Percentiles rank a stretch among this genome's conserved stretches.
Conservation (phyloP, 331 rosid species). For the Dryas integrifolia region DNA sequence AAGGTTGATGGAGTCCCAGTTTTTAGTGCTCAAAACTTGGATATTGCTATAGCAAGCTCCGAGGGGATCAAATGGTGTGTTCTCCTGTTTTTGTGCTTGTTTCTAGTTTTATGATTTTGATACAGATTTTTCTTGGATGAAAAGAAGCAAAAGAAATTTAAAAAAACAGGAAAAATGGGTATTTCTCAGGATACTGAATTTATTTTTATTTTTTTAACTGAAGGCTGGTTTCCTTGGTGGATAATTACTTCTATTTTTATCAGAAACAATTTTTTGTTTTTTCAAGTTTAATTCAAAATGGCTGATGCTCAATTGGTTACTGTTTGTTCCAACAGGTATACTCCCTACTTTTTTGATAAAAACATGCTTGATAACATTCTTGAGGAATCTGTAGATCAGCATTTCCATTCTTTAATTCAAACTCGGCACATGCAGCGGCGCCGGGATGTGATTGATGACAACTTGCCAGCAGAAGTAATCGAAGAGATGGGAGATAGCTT, state of each 20-base stretch:
- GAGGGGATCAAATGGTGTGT: slow-evolving; percentile 85
- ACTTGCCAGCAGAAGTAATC: slow-evolving; percentile 74
- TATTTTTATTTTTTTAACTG: slow-evolving; percentile 15
- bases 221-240: slow-evolving; percentile 18
- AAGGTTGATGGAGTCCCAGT: slow-evolving; percentile 95
- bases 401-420: slow-evolving; percentile 84
- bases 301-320: slow-evolving; percentile 23
- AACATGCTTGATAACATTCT: slow-evolving; percentile 93
- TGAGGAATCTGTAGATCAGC: slow-evolving; percentile 97
- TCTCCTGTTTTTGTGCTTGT: slow-evolving; percentile 18
- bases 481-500: slow-evolving; percentile 88
- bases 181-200: neutral
- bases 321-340: slow-evolving; percentile 69
- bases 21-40: slow-evolving; percentile 89
- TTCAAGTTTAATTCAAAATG: slow-evolving; percentile 8
- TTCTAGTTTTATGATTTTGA: slow-evolving; percentile 16
- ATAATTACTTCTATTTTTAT: neutral
- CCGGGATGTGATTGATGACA: slow-evolving; percentile 87
- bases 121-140: neutral
- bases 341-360: slow-evolving; percentile 98
- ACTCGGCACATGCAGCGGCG: slow-evolving; percentile 94
- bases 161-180: neutral
- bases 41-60: slow-evolving; percentile 86
- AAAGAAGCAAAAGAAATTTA: no score
- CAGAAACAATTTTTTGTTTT: neutral